These are phyloP conservation scores for Pestalotiopsis sp. DNA, from an alignment of 2,329 filamentous ascomycete species.

Conservation along the genomic window DNA sequence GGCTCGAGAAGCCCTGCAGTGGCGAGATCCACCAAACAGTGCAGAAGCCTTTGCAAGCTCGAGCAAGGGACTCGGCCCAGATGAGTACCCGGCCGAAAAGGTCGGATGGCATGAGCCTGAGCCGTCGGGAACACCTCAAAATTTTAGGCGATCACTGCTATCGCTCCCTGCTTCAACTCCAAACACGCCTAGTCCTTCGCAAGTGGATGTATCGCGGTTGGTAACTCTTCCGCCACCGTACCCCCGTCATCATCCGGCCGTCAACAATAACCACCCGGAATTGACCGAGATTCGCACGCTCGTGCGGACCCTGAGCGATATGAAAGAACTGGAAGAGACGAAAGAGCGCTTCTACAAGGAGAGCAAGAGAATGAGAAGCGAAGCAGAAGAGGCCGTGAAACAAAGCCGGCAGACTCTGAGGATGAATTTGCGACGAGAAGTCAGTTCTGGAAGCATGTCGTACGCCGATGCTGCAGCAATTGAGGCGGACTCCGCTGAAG, in stretches of 20 bases:
- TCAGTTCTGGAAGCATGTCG: conserved; percentile 75
- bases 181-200: conserved; percentile 50
- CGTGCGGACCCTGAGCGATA: conserved; percentile 73
- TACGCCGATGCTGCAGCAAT: conserved; percentile 83
- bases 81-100: conserved; percentile 60
- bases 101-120: conserved; percentile 55
- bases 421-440: conserved; percentile 76
- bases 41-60: conserved; percentile 36
- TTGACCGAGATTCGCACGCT: conserved; percentile 75
- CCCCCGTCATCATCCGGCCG: conserved; percentile 90
- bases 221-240: conserved; percentile 94
- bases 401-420: conserved; percentile 67
- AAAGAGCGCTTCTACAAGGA: conserved; percentile 64
- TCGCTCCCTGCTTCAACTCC: conserved; percentile 46
- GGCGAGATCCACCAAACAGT: conserved; percentile 53
- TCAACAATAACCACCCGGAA: conserved; percentile 94
- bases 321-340: conserved; percentile 71
- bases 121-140: conserved; percentile 46
- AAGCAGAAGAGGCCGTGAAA: conserved; percentile 51
- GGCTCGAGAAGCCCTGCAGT: conserved; percentile 71
- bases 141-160: conserved; percentile 41
- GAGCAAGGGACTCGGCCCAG: conserved; percentile 43
- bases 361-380: conserved; percentile 61
- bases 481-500: conserved; percentile 72
- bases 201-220: conserved; percentile 85